Conservation (phyloP, 2,329 filamentous ascomycete genomes). For the Zymoseptoria crescenta region DNA sequence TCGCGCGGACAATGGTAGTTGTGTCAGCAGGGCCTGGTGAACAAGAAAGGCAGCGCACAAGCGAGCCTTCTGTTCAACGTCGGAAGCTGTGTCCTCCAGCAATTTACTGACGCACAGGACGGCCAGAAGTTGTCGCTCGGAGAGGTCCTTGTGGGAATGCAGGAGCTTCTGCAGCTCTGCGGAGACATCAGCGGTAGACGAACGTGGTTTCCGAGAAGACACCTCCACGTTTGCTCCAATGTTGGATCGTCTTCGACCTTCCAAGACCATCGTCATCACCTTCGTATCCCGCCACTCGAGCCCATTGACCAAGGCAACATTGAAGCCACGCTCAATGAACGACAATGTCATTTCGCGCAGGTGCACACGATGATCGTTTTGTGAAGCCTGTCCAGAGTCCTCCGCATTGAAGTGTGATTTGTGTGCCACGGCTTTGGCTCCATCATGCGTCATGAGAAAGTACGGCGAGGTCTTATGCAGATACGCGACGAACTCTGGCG, state of each 20-base stretch:
- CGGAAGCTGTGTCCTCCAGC: slow-evolving; percentile 8
- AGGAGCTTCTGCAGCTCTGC: background rate
- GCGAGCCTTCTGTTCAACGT: slow-evolving; percentile 3
- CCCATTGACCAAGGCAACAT: slow-evolving; percentile 56
- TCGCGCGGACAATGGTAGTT: slow-evolving; percentile 25
- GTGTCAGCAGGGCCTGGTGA: slow-evolving; percentile 24
- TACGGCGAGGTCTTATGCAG: slow-evolving; percentile 49
- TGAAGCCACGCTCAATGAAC: slow-evolving; percentile 50
- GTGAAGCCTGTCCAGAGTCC: slow-evolving; percentile 2
- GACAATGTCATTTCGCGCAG: slow-evolving; percentile 46
- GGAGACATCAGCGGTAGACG: slow-evolving; percentile 10
- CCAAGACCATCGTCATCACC: slow-evolving; percentile 45
- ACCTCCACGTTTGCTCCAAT: slow-evolving; percentile 5
- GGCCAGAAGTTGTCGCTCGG: slow-evolving; percentile 22
- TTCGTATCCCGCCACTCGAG: slow-evolving; percentile 59
- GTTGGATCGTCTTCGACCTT: slow-evolving; percentile 13
- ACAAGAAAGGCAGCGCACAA: slow-evolving; percentile 22
- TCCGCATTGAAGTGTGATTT: slow-evolving; percentile 11
- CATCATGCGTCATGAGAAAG: slow-evolving; percentile 64
- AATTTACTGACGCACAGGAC: slow-evolving; percentile 18
- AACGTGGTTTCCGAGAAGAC: slow-evolving; percentile 2
- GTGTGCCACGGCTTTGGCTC: slow-evolving; percentile 30
- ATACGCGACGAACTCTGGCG: slow-evolving; percentile 48
- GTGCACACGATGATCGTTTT: slow-evolving; percentile 14
- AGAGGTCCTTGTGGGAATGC: slow-evolving; percentile 8